Base-by-base conservation (phyloP, 2,329 filamentous ascomycete species). In the Byssochlamys sp. region DNA sequence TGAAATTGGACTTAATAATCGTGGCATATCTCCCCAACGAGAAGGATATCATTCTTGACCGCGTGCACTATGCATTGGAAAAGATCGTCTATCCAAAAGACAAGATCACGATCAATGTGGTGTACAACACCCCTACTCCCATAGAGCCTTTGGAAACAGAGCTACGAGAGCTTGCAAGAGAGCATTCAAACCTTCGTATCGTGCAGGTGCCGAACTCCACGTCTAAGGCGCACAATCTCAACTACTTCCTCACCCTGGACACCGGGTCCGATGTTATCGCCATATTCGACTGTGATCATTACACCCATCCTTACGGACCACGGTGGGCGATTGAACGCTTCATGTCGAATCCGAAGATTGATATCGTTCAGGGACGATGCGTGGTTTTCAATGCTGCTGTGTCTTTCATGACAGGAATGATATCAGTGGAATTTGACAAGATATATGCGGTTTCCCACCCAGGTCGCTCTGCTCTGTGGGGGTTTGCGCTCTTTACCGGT, bases 391-490 rank as follows among this genome's bases (percentile, higher is more conserved):
- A 80, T 63, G 70, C 77, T 4, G 67, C 69, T 11, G 74, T 75
- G 3, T 73, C 68, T 3, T 71, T 78, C 61, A 68, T 77, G 50
- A 73, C 77, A 0, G 73, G 69, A 52, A 76, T 80, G 75, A 78
- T 80, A 14, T 71, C 75, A 1, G 73, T 79, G 33, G 77, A 80
- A 60, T 80, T 80, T 57, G 77, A 80, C 65, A 79, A 79, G 64
- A 80, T 80, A 58, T 80, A 80, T 61, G 77, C 77, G 2, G 77
- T 79, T 10, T 78, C 77, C 10, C 77, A 80, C 60, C 77, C 77
- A 1, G 77, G 77, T 4, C 72, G 77, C 9, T 72, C 75, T 9
- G 69, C 73, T 4, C 74, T 79, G 70, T 79, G 74, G 65, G 73
- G 72, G 3, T 79, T 79, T 57, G 77, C 77, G 12, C 70, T 79